Base-by-base conservation (phyloP, 345 rosid genomes). In the Balakata baccata region DNA sequence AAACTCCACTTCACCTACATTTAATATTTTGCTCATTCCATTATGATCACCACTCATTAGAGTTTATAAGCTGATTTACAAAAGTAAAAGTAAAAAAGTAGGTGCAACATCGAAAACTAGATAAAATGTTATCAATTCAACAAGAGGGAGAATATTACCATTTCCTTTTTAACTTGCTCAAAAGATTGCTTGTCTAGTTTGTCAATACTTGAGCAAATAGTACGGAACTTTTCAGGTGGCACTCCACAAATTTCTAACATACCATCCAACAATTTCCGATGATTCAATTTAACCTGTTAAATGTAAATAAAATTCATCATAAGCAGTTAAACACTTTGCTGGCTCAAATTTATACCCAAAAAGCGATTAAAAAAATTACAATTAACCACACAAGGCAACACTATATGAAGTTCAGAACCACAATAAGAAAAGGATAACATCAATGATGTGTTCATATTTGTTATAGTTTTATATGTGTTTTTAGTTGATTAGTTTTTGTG, bases 161-260 rank as follows among this genome's bases (percentile, higher is more conserved):
- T 93, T 88, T 92, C 99, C 67, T 77, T 92, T 80, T 87, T 87
- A 60, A 95, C 88, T 80, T 92, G 92, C 84, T 88, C 92, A 56
- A 94, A 89, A 16, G 97, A 72, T 79, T 86, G 97, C 78, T 94
- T 92, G 86, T 94, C 97, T 69, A 94, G 79, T 82, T 94, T 92
- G 79, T 94, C 98, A 9, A 92, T 89, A 73, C 98, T 95, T 38
- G 98, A 95, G 71, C 99, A 95, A 70, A 95, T 91, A 61, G 97
- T 84, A 79, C 97, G 84, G 84, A 92, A 92, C 77, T 95, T 95
- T 85, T 86, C 96, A 56, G 92, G 59, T 39, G 97, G 97, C 69
- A 95, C 99, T 52, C 97, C 97, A 80, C 99, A 92, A 78, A 92
- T 95, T 77, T 95, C 97, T 82, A 95, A 67, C 92, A 95, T 91